These are phyloP conservation scores for Eleusine indica DNA, from an alignment of 176 grass and related monocot species.

Conservation along the genomic window DNA sequence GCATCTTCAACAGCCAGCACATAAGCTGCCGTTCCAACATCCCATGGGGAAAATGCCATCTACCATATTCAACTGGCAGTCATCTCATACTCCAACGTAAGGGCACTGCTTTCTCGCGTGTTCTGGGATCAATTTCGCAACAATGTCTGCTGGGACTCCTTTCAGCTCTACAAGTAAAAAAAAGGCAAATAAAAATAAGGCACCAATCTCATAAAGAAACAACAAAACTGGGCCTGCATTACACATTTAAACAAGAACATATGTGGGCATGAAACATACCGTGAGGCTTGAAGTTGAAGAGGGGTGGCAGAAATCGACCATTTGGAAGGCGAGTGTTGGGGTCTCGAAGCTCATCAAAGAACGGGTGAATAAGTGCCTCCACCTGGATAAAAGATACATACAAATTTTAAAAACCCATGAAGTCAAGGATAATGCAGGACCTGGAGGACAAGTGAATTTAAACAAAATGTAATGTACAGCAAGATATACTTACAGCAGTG, in stretches of 20 bases:
- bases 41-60: slow-evolving; percentile 19
- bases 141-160: slow-evolving; percentile 65
- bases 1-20: background rate
- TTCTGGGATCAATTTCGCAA: slow-evolving; percentile 81
- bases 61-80: background rate
- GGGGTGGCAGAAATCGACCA: slow-evolving; percentile 66
- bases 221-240: background rate
- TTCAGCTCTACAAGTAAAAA: slow-evolving; percentile 64
- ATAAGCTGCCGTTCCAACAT: slow-evolving; percentile 23
- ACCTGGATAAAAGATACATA: slow-evolving; percentile 38
- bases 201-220: background rate
- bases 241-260: background rate
- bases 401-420: slow-evolving; percentile 7
- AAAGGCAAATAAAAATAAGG: slow-evolving; percentile 1
- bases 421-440: background rate
- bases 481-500: slow-evolving; percentile 61
- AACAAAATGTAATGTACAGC: background rate
- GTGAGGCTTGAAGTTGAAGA: slow-evolving; percentile 80
- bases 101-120: slow-evolving; percentile 85
- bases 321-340: slow-evolving; percentile 66
- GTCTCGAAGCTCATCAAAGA: slow-evolving; percentile 88
- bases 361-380: slow-evolving; percentile 75
- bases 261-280: slow-evolving; percentile 41
- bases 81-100: slow-evolving; percentile 60
- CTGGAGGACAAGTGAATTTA: background rate